phyloP scores from a whole-genome alignment of 441 rosid genomes.

The Adansonia rubrostipa region DNA sequence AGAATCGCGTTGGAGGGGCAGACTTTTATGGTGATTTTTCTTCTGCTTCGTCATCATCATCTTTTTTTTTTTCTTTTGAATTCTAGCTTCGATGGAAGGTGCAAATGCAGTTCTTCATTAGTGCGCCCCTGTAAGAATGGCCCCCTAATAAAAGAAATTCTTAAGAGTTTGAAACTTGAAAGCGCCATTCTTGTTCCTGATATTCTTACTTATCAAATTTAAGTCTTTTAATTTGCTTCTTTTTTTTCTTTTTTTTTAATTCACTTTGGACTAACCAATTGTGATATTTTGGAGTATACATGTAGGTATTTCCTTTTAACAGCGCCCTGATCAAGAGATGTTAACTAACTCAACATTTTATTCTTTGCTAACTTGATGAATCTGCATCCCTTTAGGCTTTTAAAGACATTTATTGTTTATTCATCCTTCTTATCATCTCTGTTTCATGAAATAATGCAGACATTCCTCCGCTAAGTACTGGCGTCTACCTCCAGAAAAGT shows the following conservation, averaged over 20 bases:
- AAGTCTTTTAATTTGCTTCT: no score
- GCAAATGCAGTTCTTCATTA: neutral
- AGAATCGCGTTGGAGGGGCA: neutral
- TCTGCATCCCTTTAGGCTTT: no score
- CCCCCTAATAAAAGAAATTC: neutral
- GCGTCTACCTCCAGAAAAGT: neutral
- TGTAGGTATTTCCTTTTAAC: neutral
- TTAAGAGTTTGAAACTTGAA: neutral
- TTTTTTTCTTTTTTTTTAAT: no score
- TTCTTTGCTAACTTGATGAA: no score
- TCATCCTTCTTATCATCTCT: neutral
- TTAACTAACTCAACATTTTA: neutral
- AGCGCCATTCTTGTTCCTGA: neutral
- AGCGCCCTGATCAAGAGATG: neutral
- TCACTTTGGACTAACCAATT: neutral
- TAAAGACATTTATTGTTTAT: neutral
- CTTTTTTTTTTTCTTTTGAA: slow-evolving; percentile 4
- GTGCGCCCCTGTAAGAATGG: neutral
- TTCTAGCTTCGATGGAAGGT: slow-evolving; percentile 10
- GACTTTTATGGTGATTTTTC: neutral
- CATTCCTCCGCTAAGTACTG: neutral
- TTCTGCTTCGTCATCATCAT: neutral
- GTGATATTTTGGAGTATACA: neutral
- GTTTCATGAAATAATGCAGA: neutral
- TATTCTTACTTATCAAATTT: slow-evolving; percentile 1